These are phyloP conservation scores for Globisporangium carolinianum DNA, from an alignment of 352 stramenopile species.

Conservation along the genomic window DNA sequence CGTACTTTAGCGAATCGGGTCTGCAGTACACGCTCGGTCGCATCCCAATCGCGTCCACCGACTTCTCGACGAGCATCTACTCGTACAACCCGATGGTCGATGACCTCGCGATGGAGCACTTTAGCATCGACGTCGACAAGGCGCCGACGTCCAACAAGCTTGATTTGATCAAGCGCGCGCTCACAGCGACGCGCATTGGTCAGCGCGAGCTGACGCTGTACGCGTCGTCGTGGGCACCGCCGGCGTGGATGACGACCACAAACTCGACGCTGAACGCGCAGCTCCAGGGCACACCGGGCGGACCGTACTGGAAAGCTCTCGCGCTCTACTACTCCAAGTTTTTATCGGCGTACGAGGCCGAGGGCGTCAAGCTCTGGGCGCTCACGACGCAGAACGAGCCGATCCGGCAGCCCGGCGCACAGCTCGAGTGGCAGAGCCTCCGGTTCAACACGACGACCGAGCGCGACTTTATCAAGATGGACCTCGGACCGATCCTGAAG, in stretches of 20 bases:
- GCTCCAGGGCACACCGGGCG: conserved; percentile 47
- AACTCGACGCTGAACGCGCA: conserved; percentile 51
- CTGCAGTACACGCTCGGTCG: conserved; percentile 81
- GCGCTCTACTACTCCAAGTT: conserved; percentile 89
- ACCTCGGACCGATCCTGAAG: conserved; percentile 63
- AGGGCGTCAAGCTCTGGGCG: conserved; percentile 70
- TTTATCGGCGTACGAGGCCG: conserved; percentile 67
- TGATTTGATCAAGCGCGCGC: conserved; percentile 51
- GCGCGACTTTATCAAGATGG: conserved; percentile 67
- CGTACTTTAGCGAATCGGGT: conserved; percentile 74
- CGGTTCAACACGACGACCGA: conserved; percentile 32
- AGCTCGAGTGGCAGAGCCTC: conserved; percentile 50
- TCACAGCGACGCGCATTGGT: conserved; percentile 26
- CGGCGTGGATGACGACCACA: conserved; percentile 82
- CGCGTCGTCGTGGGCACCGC: conserved; percentile 75
- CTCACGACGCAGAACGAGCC: conserved; percentile 86
- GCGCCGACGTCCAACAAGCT: conserved; percentile 51
- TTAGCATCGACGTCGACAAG: conserved; percentile 83
- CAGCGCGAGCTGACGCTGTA: conserved; percentile 58
- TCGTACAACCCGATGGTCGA: conserved; percentile 78
- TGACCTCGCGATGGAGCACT: conserved; percentile 77
- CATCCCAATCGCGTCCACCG: conserved; percentile 78
- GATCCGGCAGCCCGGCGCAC: conserved; percentile 22
- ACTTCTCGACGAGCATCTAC: conserved; percentile 86
- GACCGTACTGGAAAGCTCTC: conserved; percentile 61